Base-by-base conservation (phyloP, 805 yeast species). In the Starmerella gropengiesseri region DNA sequence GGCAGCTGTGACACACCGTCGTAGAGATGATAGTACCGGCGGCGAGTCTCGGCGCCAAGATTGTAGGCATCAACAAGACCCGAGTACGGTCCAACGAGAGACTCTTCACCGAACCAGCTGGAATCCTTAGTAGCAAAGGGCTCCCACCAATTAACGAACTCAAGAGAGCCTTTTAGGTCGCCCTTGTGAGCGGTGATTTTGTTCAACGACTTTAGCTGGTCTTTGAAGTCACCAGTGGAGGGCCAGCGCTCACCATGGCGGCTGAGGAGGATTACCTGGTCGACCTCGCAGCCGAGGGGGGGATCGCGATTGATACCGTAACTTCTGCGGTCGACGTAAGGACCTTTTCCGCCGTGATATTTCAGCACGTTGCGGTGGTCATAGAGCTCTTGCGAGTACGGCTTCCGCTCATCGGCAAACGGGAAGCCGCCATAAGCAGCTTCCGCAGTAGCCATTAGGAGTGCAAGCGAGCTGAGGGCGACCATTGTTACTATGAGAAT, bases 201-300 rank as follows among this genome's bases (percentile, higher is more conserved):
- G 6, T 41, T 41, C 5, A 56, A 43, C 3, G 44, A 35, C 5
- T 30, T 23, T 36, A 47, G 29, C 40, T 40, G 43, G 13, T 18
- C 7, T 34, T 38, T 20, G 41, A 40, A 45, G 36, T 28, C 47
- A 21, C 35, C 20, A 14, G 20, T 26, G 9, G 63, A 61, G 12
- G 73, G 77, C 55, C 63, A 75, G 40, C 81, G 64, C 54, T 74
- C 81, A 13, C 80, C 81, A 48, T 76, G 81, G 49, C 81, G 67
- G 44, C 66, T 61, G 28, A 70, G 51, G 50, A 70, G 55, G 49
- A 70, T 71, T 7, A 73, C 79, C 55, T 75, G 80, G 47, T 73
- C 74, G 35, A 74, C 64, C 0, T 58, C 51, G 55, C 79, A 74
- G 27, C 66, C 66, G 1, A 52, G 57, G 13, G 82, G 82, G 1